Evolutionary conservation across 2,329 filamentous ascomycete species (phyloP).

Genomic region (Drechslerella dactyloides): DNA sequence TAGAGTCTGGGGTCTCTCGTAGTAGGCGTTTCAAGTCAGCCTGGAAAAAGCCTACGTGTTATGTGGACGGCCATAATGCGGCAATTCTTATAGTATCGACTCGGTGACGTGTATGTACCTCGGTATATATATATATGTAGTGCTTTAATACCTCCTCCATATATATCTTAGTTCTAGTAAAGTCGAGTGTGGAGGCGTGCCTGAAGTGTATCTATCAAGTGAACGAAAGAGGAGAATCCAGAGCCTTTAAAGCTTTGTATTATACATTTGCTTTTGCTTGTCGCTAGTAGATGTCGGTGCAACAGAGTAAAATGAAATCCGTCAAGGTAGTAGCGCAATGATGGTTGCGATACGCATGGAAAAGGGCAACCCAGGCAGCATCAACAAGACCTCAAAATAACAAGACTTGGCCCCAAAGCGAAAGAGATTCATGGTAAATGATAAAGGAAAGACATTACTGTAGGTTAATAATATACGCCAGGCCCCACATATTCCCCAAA

Average conservation of each 20-base stretch:
- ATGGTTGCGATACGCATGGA: background rate
- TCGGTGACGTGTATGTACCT: no score
- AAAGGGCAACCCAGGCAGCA: background rate
- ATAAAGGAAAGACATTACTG: constrained; percentile 35
- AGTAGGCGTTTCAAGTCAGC: no score
- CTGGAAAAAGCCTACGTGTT: no score
- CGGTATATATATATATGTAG: no score
- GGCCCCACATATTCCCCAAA: constrained; percentile 5
- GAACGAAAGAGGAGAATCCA: background rate
- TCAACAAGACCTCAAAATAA: background rate
- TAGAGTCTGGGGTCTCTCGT: no score
- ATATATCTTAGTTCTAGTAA: no score
- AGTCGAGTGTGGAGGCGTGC: no score
- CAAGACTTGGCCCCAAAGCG: background rate
- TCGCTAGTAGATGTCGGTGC: background rate
- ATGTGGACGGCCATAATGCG: no score
- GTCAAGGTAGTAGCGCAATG: background rate
- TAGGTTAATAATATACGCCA: constrained; percentile 31
- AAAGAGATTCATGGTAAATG: constrained; percentile 11
- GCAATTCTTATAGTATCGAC: no score
- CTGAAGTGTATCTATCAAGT: background rate
- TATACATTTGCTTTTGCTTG: background rate
- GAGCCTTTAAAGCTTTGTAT: background rate
- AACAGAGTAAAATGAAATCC: constrained; percentile 1
- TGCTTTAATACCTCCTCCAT: no score